Percentiles rank a stretch among this genome's conserved stretches.
Conservation (phyloP, 23 red algal species). For the Rhodosorus marinus region DNA sequence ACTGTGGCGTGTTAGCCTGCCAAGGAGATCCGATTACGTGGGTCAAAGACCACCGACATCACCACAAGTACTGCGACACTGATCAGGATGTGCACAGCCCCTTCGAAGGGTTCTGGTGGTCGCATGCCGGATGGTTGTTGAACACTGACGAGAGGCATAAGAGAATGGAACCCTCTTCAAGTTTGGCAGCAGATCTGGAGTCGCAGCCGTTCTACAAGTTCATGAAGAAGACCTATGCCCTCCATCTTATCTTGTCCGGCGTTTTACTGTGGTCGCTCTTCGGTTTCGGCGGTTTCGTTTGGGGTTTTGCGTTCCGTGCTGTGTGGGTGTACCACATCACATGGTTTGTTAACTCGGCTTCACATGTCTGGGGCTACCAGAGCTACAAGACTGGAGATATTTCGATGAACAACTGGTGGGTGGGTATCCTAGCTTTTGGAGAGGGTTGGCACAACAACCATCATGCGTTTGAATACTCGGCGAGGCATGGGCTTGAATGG, state of each 20-base stretch:
- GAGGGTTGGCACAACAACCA: slow-evolving; percentile 50
- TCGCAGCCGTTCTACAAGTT: slow-evolving; percentile 3
- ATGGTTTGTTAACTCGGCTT: slow-evolving; percentile 25
- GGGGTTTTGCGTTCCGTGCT: slow-evolving; percentile 11
- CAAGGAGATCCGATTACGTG: slow-evolving; percentile 31
- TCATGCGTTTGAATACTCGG: slow-evolving; percentile 15
- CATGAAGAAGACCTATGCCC: slow-evolving; percentile 6
- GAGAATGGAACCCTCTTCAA: slow-evolving; percentile 2
- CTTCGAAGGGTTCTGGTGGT: slow-evolving; percentile 21
- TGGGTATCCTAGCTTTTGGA: slow-evolving; percentile 18
- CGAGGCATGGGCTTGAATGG: slow-evolving; percentile 25
- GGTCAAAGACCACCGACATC: slow-evolving; percentile 30
- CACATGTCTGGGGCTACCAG: slow-evolving; percentile 15
- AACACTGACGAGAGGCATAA: slow-evolving; percentile 4
- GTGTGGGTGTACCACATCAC: slow-evolving; percentile 22
- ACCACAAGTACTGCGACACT: slow-evolving; percentile 15
- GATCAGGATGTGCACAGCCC: slow-evolving; percentile 25
- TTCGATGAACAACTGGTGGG: slow-evolving; percentile 4
- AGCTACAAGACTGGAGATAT: slow-evolving; percentile 12
- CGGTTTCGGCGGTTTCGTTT: slow-evolving; percentile 19
- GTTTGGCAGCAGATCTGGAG: slow-evolving; percentile 12
- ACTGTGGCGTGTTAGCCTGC: slow-evolving; percentile 10
- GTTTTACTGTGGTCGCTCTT: slow-evolving; percentile 1
- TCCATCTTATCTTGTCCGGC: slow-evolving; percentile 1
- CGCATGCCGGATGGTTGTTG: slow-evolving; percentile 28